Conservation (phyloP, 2,329 filamentous ascomycete genomes). For the Fusarium setosum region DNA sequence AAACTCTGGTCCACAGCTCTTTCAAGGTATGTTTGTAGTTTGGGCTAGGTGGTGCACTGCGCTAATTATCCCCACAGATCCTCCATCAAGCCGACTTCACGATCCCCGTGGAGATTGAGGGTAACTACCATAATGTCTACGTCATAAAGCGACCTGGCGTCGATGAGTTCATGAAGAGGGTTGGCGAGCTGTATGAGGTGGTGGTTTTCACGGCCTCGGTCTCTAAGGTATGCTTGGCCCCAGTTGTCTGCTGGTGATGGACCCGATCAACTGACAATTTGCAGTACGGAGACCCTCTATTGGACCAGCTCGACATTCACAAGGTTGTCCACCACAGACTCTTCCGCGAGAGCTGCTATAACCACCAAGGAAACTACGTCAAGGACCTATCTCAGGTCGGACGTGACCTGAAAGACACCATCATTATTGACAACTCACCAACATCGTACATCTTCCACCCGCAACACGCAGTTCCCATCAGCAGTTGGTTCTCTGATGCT, state of each 20-base stretch:
- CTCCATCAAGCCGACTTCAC: slow-evolving; percentile 98
- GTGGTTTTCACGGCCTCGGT: slow-evolving; percentile 99
- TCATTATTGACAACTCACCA: slow-evolving; percentile 99
- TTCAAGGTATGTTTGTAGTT: slow-evolving; percentile 79
- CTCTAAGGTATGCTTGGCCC: slow-evolving; percentile 77
- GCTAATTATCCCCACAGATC: slow-evolving; percentile 68
- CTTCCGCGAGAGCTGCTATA: slow-evolving; percentile 98
- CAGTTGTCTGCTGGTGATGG: background rate
- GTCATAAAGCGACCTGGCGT: slow-evolving; percentile 99
- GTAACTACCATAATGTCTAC: slow-evolving; percentile 99
- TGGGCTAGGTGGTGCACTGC: slow-evolving; percentile 1
- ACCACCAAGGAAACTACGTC: slow-evolving; percentile 99
- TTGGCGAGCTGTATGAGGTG: slow-evolving; percentile 97
- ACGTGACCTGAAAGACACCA: slow-evolving; percentile 94
- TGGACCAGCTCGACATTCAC: slow-evolving; percentile 98
- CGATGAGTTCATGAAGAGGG: slow-evolving; percentile 98
- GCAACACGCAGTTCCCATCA: slow-evolving; percentile 98
- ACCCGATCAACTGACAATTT: slow-evolving; percentile 36
- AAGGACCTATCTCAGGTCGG: slow-evolving; percentile 99
- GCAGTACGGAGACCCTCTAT: slow-evolving; percentile 93
- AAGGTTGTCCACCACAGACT: slow-evolving; percentile 94
- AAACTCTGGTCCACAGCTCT: slow-evolving; percentile 97
- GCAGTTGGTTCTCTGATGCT: slow-evolving; percentile 99
- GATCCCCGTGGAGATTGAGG: slow-evolving; percentile 98
- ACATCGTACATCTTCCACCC: slow-evolving; percentile 99